phyloP scores from a whole-genome alignment of 2,329 filamentous ascomycete species.

The Fusarium circinatum region DNA sequence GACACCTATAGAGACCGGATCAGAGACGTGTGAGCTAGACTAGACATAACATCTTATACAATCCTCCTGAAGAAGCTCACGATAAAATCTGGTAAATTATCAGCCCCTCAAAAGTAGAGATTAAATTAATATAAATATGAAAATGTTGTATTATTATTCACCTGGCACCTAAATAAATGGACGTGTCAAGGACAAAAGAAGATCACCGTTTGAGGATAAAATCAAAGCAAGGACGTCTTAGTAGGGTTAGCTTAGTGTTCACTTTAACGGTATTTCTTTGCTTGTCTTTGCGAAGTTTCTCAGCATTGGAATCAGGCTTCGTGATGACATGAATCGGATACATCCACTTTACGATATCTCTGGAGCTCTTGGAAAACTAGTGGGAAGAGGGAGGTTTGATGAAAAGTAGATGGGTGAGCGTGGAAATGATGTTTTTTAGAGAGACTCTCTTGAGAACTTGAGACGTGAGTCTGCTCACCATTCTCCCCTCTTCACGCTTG shows the following conservation, averaged over 20 bases:
- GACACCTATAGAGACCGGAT: accelerated
- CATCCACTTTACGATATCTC: too few species aligned
- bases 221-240: too few species aligned
- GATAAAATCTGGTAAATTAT: accelerated
- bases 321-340: too few species aligned
- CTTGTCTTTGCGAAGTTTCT: too few species aligned
- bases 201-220: too few species aligned
- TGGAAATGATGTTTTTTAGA: too few species aligned
- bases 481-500: background rate
- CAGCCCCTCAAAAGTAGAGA: accelerated
- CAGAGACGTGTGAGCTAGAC: accelerated
- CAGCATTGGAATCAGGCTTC: too few species aligned
- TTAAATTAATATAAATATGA: accelerated
- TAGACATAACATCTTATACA: background rate
- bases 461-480: too few species aligned
- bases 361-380: accelerated
- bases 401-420: accelerated
- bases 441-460: too few species aligned
- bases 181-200: accelerated
- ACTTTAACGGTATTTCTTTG: too few species aligned
- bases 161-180: accelerated
- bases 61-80: background rate
- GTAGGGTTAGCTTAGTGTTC: too few species aligned
- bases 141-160: background rate
- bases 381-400: too few species aligned